Conservation (phyloP, 192 early-diverging fungal genomes). For the Lobosporangium transversale region DNA sequence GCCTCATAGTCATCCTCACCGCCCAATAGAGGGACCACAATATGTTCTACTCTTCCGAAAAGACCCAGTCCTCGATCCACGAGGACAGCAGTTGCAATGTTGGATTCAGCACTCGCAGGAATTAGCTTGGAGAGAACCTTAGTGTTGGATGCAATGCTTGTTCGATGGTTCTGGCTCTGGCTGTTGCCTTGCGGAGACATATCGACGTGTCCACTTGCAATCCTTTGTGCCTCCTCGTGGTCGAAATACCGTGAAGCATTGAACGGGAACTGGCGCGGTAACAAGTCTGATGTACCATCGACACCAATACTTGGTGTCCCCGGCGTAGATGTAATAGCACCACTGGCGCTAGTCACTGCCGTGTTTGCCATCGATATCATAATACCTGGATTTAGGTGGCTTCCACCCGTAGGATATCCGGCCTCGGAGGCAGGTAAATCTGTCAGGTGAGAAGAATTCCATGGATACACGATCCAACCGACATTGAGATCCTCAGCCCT, state of each 20-base stretch:
- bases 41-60: conserved; percentile 53
- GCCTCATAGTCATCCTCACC: conserved; percentile 80
- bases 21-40: conserved; percentile 80
- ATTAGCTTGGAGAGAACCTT: conserved; percentile 46
- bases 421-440: conserved; percentile 15
- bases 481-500: conserved; percentile 60
- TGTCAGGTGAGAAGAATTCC: conserved; percentile 52
- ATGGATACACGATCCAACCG: conserved; percentile 78
- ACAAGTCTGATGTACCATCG: background rate
- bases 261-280: conserved; percentile 28
- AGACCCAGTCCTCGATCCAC: conserved; percentile 56
- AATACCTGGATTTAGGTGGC: conserved; percentile 20
- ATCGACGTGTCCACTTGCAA: conserved; percentile 47
- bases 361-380: conserved; percentile 24
- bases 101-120: conserved; percentile 27
- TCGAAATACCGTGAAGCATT: conserved; percentile 44
- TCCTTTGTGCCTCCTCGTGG: conserved; percentile 48
- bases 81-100: conserved; percentile 42
- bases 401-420: background rate
- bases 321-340: background rate
- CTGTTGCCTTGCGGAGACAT: conserved; percentile 57
- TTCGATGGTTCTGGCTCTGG: conserved; percentile 78
- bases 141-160: conserved; percentile 67
- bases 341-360: background rate
- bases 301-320: background rate